A percentile compares a stretch with the other conserved stretches of the same genome.
These are phyloP conservation scores for Reutealis trisperma DNA, from an alignment of 345 rosid genomes.

Conservation along the genomic window DNA sequence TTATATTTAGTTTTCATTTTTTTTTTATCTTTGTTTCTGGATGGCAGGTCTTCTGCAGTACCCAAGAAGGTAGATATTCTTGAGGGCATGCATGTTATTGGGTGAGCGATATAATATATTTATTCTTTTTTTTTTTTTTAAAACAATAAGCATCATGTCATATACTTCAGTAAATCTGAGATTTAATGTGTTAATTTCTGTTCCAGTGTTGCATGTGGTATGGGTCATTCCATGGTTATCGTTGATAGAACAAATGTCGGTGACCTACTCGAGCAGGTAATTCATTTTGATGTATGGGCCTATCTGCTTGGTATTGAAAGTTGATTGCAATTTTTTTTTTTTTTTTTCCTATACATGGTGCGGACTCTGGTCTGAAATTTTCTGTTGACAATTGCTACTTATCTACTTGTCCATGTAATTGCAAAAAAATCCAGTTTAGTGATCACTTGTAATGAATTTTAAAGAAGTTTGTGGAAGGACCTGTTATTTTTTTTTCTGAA, in stretches of 20 bases:
- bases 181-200: background rate
- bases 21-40: conserved; percentile 5
- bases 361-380: background rate
- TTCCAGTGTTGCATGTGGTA: conserved; percentile 87
- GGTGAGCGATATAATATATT: conserved; percentile 42
- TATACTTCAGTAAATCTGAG: background rate
- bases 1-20: background rate
- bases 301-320: background rate
- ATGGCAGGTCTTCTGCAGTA: conserved; percentile 81
- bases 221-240: conserved; percentile 83
- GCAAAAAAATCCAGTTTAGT: background rate
- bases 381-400: background rate
- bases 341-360: background rate
- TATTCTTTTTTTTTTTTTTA: background rate
- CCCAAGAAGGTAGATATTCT: conserved; percentile 93
- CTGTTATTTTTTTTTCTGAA: too few species aligned
- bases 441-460: too few species aligned
- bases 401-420: background rate
- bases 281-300: background rate
- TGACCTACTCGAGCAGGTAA: conserved; percentile 88
- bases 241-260: conserved; percentile 67
- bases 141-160: background rate
- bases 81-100: conserved; percentile 86
- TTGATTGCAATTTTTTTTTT: background rate
- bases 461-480: background rate